Evolutionary conservation across 495 filamentous ascomycete genomes (phyloP).

Genomic region (Podospora bellae-mahoneyi): DNA sequence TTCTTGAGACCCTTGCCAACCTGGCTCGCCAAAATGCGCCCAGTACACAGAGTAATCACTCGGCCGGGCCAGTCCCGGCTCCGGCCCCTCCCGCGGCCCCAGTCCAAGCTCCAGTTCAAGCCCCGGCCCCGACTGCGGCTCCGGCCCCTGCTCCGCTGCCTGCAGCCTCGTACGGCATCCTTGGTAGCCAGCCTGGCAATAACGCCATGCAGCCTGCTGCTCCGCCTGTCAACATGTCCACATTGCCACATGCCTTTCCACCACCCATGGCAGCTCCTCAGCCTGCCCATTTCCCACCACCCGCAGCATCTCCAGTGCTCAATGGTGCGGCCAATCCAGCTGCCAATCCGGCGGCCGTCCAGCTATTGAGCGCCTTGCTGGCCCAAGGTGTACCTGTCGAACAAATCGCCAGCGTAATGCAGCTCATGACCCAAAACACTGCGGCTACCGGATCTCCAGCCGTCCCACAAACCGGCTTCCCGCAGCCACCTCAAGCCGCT

Average conservation of each 20-base stretch:
- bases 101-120: conserved; percentile 26
- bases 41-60: conserved; percentile 53
- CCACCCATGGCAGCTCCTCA: conserved; percentile 34
- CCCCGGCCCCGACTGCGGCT: conserved; percentile 24
- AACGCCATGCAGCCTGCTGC: conserved; percentile 26
- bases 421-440: conserved; percentile 38
- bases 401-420: conserved; percentile 46
- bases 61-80: conserved; percentile 41
- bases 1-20: conserved; percentile 78
- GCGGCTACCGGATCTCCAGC: conserved; percentile 18
- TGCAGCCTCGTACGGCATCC: conserved; percentile 20
- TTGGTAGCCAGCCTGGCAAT: conserved; percentile 23
- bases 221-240: conserved; percentile 59
- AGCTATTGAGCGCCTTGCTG: conserved; percentile 47
- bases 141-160: conserved; percentile 24
- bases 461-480: conserved; percentile 7
- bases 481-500: conserved; percentile 25
- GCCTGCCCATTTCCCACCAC: conserved; percentile 29
- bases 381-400: conserved; percentile 46
- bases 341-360: conserved; percentile 41
- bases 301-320: conserved; percentile 23
- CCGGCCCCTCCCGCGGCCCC: conserved; percentile 2
- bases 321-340: conserved; percentile 46
- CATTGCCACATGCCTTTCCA: conserved; percentile 40
- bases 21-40: conserved; percentile 78